phyloP scores from a whole-genome alignment of 768 basidiomycete species.

The Crepidotus variabilis region DNA sequence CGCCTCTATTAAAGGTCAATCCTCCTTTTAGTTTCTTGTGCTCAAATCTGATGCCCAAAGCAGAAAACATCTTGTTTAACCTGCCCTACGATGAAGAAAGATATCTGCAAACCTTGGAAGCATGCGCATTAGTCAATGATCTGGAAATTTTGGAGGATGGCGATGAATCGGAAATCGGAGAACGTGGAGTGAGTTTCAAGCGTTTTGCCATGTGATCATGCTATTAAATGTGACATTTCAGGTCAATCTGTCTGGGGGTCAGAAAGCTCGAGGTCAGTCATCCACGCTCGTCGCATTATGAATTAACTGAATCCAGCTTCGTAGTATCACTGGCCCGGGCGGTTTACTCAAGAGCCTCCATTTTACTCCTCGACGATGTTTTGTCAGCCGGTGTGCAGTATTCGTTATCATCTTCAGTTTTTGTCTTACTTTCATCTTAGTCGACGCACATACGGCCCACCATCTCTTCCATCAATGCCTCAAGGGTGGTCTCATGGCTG shows the following conservation, averaged over 20 bases:
- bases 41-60: neutral
- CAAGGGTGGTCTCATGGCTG: conserved; percentile 75
- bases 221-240: conserved; percentile 11
- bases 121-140: conserved; percentile 68
- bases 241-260: conserved; percentile 57
- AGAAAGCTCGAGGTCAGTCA: conserved; percentile 58
- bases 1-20: conserved; percentile 56
- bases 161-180: conserved; percentile 84
- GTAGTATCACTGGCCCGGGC: conserved; percentile 58
- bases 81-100: conserved; percentile 69
- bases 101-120: conserved; percentile 73
- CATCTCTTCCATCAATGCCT: conserved; percentile 84
- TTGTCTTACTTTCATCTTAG: conserved; percentile 26
- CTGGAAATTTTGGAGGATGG: conserved; percentile 84
- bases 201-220: neutral
- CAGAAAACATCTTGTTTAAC: conserved; percentile 74
- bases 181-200: conserved; percentile 59
- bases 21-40: neutral
- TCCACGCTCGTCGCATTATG: conserved; percentile 38
- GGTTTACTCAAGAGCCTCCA: conserved; percentile 83
- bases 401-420: conserved; percentile 4
- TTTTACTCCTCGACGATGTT: conserved; percentile 84
- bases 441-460: conserved; percentile 91
- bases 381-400: conserved; percentile 54
- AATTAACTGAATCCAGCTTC: conserved; percentile 18